Conservation (phyloP, 2,329 filamentous ascomycete genomes). For the Cordyceps cicadae region DNA sequence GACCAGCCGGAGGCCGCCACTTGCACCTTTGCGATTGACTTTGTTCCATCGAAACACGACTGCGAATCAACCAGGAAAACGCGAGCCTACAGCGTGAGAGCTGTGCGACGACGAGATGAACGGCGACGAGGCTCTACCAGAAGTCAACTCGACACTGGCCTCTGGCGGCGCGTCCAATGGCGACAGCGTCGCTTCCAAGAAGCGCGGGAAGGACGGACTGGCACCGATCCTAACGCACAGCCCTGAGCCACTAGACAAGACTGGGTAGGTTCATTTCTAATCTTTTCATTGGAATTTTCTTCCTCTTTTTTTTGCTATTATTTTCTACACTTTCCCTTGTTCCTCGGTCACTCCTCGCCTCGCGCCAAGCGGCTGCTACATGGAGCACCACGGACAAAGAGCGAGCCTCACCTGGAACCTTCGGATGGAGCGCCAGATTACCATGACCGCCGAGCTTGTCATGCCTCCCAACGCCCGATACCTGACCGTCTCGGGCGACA, state of each 20-base stretch:
- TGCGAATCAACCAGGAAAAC: neutral
- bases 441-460: neutral
- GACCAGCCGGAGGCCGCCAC: neutral
- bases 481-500: neutral
- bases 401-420: neutral
- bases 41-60: neutral
- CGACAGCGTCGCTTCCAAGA: conserved; percentile 42
- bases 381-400: neutral
- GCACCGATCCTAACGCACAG: conserved; percentile 69
- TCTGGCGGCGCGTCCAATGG: conserved; percentile 22
- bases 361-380: neutral
- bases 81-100: neutral
- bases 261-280: conserved; percentile 27
- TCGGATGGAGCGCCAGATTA: too few species aligned
- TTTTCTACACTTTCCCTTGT: neutral
- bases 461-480: neutral
- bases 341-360: neutral
- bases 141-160: conserved; percentile 11
- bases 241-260: conserved; percentile 31
- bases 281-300: neutral
- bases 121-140: conserved; percentile 21
- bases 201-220: conserved; percentile 65
- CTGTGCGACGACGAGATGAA: conserved; percentile 18
- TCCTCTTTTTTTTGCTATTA: neutral
- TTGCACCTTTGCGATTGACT: neutral